phyloP scores from a whole-genome alignment of 2,329 filamentous ascomycete species.

The Tolypocladium tropicale region DNA sequence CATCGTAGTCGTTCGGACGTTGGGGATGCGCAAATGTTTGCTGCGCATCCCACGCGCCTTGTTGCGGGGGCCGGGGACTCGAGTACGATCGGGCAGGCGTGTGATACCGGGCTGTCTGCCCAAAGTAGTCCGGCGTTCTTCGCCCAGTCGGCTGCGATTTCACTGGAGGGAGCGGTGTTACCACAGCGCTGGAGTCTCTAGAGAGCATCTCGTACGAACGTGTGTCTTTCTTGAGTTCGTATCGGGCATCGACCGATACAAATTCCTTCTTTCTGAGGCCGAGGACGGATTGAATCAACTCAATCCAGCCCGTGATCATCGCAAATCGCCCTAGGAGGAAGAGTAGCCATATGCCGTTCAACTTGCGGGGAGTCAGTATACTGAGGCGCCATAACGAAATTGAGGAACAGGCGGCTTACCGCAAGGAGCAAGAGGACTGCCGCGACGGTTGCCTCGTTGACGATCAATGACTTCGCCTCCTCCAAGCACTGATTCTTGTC shows the following conservation, averaged over 20 bases:
- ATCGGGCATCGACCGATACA: slow-evolving; percentile 71
- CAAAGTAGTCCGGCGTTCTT: slow-evolving; percentile 46
- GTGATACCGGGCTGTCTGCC: slow-evolving; percentile 42
- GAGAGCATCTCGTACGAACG: slow-evolving; percentile 76
- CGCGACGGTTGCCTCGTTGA: slow-evolving; percentile 66
- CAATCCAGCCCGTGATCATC: slow-evolving; percentile 78
- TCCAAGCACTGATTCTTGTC: slow-evolving; percentile 58
- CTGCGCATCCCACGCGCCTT: slow-evolving; percentile 30
- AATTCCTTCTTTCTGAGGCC: slow-evolving; percentile 62
- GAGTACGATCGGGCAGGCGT: slow-evolving; percentile 46
- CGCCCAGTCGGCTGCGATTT: slow-evolving; percentile 27
- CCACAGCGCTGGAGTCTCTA: slow-evolving; percentile 41
- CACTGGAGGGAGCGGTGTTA: slow-evolving; percentile 38
- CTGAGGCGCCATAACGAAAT: slow-evolving; percentile 1
- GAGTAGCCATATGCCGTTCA: slow-evolving; percentile 78
- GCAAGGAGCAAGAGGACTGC: slow-evolving; percentile 76
- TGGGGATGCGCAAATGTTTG: slow-evolving; percentile 25
- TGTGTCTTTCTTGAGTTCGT: slow-evolving; percentile 49
- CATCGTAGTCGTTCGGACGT: slow-evolving; percentile 20
- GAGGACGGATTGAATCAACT: slow-evolving; percentile 45
- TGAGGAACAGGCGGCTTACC: slow-evolving; percentile 35
- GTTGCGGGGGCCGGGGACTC: slow-evolving; percentile 38
- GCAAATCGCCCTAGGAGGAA: slow-evolving; percentile 71
- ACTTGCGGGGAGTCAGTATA: slow-evolving; percentile 31
- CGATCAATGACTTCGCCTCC: slow-evolving; percentile 49